Evolutionary conservation across 1,284 basidiomycete genomes (phyloP).

Genomic region (Tranzscheliella williamsii): DNA sequence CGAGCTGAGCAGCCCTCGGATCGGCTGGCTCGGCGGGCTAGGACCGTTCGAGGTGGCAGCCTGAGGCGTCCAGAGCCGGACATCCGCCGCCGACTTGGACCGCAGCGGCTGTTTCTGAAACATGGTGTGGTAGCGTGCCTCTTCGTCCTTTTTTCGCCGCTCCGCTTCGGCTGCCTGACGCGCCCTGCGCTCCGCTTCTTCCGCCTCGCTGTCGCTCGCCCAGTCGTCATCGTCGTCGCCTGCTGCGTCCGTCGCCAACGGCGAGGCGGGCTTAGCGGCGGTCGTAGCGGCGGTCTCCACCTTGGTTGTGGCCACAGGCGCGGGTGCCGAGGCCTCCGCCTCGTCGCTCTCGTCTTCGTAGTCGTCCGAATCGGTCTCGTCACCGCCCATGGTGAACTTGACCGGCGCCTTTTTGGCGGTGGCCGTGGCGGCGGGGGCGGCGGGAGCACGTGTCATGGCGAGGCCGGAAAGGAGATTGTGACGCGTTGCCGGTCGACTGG

Average conservation of each 20-base stretch:
- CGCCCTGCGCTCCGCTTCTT: conserved; percentile 56
- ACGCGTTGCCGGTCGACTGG: conserved; percentile 16
- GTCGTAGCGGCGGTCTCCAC: neutral
- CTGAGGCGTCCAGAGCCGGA: conserved; percentile 20
- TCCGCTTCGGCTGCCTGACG: conserved; percentile 60
- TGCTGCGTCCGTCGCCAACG: conserved; percentile 1
- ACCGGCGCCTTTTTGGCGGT: conserved; percentile 31
- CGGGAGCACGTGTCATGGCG: conserved; percentile 36
- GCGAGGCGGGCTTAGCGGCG: neutral
- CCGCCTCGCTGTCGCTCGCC: conserved; percentile 58
- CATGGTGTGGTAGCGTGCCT: conserved; percentile 72
- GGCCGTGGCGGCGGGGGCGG: conserved; percentile 4
- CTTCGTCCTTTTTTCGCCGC: conserved; percentile 65
- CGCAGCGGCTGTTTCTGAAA: conserved; percentile 74
- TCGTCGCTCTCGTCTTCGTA: conserved; percentile 43
- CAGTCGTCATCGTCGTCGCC: conserved; percentile 55
- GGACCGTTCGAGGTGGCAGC: conserved; percentile 12
- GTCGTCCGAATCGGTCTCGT: conserved; percentile 48
- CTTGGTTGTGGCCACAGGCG: neutral
- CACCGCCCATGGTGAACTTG: conserved; percentile 56
- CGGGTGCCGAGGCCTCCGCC: conserved; percentile 1
- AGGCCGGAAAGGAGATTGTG: conserved; percentile 35
- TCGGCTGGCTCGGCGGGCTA: conserved; percentile 20
- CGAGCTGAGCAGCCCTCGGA: conserved; percentile 54
- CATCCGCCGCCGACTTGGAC: conserved; percentile 54